Conservation (phyloP, 306 rosid species). For the Acacia confusa region DNA sequence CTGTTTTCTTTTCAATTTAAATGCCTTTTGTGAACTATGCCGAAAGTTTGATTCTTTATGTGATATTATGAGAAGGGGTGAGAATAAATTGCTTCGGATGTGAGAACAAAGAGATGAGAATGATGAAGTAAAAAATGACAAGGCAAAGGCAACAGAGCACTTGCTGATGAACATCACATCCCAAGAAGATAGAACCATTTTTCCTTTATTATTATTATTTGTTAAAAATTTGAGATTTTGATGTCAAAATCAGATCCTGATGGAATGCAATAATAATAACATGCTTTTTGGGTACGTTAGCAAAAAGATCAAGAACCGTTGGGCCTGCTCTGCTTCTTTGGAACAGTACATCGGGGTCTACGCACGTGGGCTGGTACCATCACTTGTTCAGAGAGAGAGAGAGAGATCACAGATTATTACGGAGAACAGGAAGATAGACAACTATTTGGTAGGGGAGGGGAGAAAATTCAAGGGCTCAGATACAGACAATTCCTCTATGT, state of each 20-base stretch:
- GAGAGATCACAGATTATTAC: background rate
- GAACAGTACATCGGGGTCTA: conserved; percentile 67
- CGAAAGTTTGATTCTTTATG: background rate
- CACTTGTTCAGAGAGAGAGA: conserved; percentile 27
- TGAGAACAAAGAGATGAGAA: conserved; percentile 14
- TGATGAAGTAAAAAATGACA: background rate
- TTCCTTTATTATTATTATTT: background rate
- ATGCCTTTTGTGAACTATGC: conserved; percentile 2
- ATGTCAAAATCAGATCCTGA: conserved; percentile 18
- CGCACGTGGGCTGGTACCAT: conserved; percentile 70
- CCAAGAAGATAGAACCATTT: conserved; percentile 1
- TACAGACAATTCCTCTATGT: conserved; percentile 43
- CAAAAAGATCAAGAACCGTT: conserved; percentile 60
- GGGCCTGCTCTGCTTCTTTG: conserved; percentile 69
- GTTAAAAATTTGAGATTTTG: background rate
- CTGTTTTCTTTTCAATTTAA: background rate
- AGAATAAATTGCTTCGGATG: background rate
- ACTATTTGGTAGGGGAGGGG: background rate
- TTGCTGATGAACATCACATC: background rate
- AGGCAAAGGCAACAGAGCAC: background rate
- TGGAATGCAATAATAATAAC: conserved; percentile 22
- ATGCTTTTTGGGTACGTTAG: conserved; percentile 53
- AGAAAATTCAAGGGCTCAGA: conserved; percentile 5
- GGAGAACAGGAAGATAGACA: background rate
- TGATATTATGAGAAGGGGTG: background rate